phyloP scores from a whole-genome alignment of 768 basidiomycete species.

The Leccinum uliginosum region DNA sequence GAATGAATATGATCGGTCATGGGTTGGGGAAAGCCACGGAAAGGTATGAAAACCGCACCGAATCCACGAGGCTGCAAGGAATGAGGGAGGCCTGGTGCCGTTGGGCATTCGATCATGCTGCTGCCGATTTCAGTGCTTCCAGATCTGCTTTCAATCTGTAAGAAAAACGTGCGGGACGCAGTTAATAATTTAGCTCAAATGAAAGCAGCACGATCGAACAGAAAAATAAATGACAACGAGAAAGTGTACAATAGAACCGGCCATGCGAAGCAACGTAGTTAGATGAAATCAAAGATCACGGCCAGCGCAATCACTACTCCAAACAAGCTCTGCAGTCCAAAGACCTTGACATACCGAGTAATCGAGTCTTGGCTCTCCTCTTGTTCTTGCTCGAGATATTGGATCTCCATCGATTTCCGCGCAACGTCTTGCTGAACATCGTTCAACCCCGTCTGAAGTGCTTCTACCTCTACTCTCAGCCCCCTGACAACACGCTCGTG shows the following conservation, averaged over 20 bases:
- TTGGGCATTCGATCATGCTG: constrained; percentile 22
- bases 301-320: constrained; percentile 49
- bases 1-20: constrained; percentile 14
- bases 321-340: constrained; percentile 54
- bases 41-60: constrained; percentile 26
- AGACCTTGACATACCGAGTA: constrained; percentile 69
- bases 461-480: constrained; percentile 55
- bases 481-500: constrained; percentile 55
- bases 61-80: constrained; percentile 33
- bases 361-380: constrained; percentile 74
- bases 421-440: constrained; percentile 58
- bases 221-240: constrained; percentile 12
- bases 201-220: constrained; percentile 8
- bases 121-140: constrained; percentile 40
- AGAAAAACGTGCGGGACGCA: constrained; percentile 21
- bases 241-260: constrained; percentile 19
- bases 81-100: constrained; percentile 3
- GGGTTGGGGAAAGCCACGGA: constrained; percentile 17
- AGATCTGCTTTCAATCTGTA: constrained; percentile 68
- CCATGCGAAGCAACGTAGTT: constrained; percentile 23
- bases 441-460: constrained; percentile 42
- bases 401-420: constrained; percentile 77
- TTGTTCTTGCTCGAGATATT: constrained; percentile 73
- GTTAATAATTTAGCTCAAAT: constrained; percentile 38
- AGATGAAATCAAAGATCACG: constrained; percentile 52